Evolutionary conservation across 345 rosid genomes (phyloP), one percentile per base, ranked within the genome.

Genomic region (Hibiscus mutabilis): DNA sequence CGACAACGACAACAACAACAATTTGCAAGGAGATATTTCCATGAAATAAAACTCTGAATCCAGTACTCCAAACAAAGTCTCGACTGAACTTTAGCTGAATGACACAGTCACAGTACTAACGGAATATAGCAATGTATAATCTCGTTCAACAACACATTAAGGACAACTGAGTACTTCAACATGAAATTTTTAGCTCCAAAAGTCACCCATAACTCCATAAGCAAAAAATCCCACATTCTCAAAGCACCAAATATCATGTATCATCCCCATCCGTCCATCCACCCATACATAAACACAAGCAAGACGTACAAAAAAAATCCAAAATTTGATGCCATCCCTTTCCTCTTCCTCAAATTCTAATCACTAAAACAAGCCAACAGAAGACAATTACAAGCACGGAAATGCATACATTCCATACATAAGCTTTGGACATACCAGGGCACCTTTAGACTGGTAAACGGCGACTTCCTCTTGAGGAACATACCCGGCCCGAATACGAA

Each of bases 391-490:
- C 37, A 46, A 2, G 14, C 40, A 15, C 12, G 27, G 2, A 46
- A 14, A 66, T 7, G 57, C 56, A 66, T 25, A 66, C 21, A 46
- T 66, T 66, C 3, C 33, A 44, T 44, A 21, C n/a, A 42, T 22
- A 29, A 12, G 1, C 21, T 14, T 25, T 5, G 15, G 19, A 71
- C 86, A 70, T 88, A 95, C 99, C 91, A 88, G 74, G 66, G 92
- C 84, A 74, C 97, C 99, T 85, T 81, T 92, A 83, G 99, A 85
- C 79, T 89, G 86, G 82, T 95, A 92, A 60, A 77, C 85, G 82
- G 94, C 89, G 72, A 95, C 98, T 87, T 95, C 99, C 18, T 95
- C 99, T 78, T 88, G 91, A 15, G 98, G 98, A 37, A 76, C 79
- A 68, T 90, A 84, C n/a, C 94, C 96, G 25, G 99, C 94, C 69